A percentile compares a stretch with the other conserved stretches of the same genome.
phyloP scores from a whole-genome alignment of 2,329 filamentous ascomycete species.

The Aspergillus candidus region DNA sequence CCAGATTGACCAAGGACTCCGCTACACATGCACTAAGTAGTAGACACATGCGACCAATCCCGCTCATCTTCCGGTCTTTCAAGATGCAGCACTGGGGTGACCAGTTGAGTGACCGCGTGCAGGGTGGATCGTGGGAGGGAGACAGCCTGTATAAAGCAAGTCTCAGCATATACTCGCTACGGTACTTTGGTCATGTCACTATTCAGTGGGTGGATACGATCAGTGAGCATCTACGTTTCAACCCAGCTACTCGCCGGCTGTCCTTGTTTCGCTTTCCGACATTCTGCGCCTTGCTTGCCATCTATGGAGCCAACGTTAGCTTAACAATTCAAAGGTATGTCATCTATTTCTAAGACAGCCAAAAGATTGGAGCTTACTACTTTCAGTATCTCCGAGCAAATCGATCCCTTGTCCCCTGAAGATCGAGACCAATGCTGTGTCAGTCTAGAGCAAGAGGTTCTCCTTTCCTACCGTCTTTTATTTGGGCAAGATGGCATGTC shows the following conservation, averaged over 20 bases:
- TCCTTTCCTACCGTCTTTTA: slow-evolving; percentile 5
- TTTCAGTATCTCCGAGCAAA: neutral
- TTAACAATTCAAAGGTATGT: neutral
- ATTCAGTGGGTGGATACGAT: slow-evolving; percentile 7
- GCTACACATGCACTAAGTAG: neutral
- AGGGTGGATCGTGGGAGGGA: neutral
- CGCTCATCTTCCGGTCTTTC: neutral
- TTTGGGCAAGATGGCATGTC: slow-evolving; percentile 5
- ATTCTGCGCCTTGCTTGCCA: slow-evolving; percentile 1
- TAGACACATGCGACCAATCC: neutral
- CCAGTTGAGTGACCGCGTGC: neutral
- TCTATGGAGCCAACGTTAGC: neutral
- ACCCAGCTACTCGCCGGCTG: slow-evolving; percentile 2
- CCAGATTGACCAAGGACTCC: neutral
- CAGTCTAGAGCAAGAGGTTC: slow-evolving; percentile 2
- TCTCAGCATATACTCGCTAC: slow-evolving; percentile 4
- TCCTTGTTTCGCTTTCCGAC: slow-evolving; percentile 5
- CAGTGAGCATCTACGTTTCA: slow-evolving; percentile 4
- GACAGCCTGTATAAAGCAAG: slow-evolving; percentile 6
- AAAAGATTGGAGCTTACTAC: neutral
- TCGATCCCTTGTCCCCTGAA: neutral
- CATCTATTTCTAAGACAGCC: too few relatives aligned
- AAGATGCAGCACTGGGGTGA: neutral
- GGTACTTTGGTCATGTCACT: slow-evolving; percentile 4
- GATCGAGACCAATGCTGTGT: neutral